Percentiles rank a stretch among this genome's conserved stretches.
These are phyloP conservation scores for Lecanicillium sp. DNA, from an alignment of 2,329 filamentous ascomycete species.

Conservation along the genomic window DNA sequence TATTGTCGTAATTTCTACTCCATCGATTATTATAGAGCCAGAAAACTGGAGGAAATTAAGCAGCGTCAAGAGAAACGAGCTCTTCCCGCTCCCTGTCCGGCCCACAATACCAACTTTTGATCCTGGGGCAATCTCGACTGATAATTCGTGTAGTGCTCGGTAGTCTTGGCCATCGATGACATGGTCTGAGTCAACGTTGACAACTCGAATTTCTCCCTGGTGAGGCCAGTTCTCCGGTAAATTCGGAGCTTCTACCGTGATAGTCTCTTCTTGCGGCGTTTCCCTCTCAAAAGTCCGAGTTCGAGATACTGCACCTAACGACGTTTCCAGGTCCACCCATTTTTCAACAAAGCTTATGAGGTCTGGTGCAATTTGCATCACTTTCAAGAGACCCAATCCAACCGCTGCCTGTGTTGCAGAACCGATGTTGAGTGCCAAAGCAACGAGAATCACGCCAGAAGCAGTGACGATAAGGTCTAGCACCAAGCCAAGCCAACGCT, in stretches of 20 bases:
- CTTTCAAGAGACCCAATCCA: no score
- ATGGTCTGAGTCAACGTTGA: not conserved
- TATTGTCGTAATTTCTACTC: not conserved
- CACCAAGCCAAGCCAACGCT: constrained; percentile 40
- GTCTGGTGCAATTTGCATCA: no score
- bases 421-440: constrained; percentile 29
- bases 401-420: no score
- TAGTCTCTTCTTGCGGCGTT: not conserved
- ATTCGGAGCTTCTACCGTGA: not conserved
- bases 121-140: not conserved
- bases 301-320: not conserved
- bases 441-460: constrained; percentile 37
- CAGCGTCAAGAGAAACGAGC: not conserved
- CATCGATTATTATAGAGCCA: not conserved
- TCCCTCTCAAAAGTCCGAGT: not conserved
- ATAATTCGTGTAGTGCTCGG: not conserved
- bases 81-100: not conserved
- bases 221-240: not conserved
- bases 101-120: not conserved
- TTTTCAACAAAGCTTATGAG: no score
- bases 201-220: not conserved
- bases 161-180: not conserved
- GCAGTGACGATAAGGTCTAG: constrained; percentile 36
- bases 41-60: not conserved
- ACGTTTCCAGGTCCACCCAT: not conserved